Percentiles rank a stretch among this genome's conserved stretches.
Evolutionary conservation across 169 alveolate genomes (phyloP).

Genomic region (Eimeria necatrix): DNA sequence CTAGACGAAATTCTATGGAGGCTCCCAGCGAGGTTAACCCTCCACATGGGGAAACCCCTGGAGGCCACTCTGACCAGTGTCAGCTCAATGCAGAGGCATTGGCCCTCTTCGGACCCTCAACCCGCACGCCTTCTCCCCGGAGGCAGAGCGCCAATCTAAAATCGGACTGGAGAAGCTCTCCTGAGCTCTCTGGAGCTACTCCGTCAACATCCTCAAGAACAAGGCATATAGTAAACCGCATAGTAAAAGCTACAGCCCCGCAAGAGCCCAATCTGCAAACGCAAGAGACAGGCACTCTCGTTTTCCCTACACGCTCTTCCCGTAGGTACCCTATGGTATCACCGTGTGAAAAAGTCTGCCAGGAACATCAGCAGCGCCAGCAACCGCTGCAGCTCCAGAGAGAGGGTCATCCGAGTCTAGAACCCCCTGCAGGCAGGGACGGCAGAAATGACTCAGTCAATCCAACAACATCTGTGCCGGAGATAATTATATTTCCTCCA

Average conservation of each 20-base stretch:
- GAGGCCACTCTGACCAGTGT: not conserved
- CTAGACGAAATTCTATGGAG: slow-evolving; percentile 10
- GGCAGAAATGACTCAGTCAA: not conserved
- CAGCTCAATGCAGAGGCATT: slow-evolving; percentile 46
- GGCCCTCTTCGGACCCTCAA: slow-evolving; percentile 72
- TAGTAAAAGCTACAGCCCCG: not conserved
- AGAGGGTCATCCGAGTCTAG: not conserved
- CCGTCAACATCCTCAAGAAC: slow-evolving; percentile 47
- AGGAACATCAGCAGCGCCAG: slow-evolving; percentile 46
- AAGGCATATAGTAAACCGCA: slow-evolving; percentile 27
- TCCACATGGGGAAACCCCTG: slow-evolving; percentile 23
- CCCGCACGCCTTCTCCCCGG: slow-evolving; percentile 60
- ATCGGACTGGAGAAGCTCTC: slow-evolving; percentile 8
- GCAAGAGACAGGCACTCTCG: slow-evolving; percentile 7
- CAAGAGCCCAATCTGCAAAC: slow-evolving; percentile 18
- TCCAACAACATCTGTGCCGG: slow-evolving; percentile 12
- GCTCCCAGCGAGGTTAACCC: not conserved
- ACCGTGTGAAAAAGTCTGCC: not conserved
- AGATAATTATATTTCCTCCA: not conserved
- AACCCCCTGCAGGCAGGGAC: not conserved
- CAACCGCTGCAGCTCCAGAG: not conserved
- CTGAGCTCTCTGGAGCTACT: not conserved
- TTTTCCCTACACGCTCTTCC: not conserved
- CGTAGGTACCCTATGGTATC: slow-evolving; percentile 19
- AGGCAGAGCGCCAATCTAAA: slow-evolving; percentile 2